Base-by-base conservation (phyloP, 495 filamentous ascomycete genomes). In the Xylaria venustula region DNA sequence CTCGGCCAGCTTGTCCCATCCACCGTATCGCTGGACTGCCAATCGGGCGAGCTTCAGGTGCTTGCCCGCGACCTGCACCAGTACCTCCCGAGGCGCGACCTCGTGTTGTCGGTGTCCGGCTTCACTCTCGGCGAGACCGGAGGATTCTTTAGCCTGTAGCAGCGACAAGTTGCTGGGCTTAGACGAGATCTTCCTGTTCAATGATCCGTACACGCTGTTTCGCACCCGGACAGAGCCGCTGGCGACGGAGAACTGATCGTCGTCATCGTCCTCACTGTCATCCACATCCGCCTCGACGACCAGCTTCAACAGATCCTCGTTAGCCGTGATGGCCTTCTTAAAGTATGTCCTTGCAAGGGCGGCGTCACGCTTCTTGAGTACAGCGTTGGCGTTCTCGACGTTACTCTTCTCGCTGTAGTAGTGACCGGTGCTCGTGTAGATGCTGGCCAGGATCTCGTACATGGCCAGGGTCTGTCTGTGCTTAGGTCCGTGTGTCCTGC, bases 401-500 rank as follows among this genome's bases (percentile, higher is more conserved):
- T 80, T 66, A 2, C 75, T 71, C 4, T 72, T 73, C 0, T 81
- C 77, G 17, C 79, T 74, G 26, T 76, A 67, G 66, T 81, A 67
- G 37, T 79, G 75, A 0, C 72, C 74, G 1, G 76, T 76, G 8
- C 72, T 74, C 7, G 80, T 83, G 66, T 77, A 82, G 7, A 84
- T 70, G 1, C 71, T 72, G 0, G 79, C 79, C 1, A 84, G 78
- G 6, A 83, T 67, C 55, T 78, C 76, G 48, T 72, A 80, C 73
- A 82, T 77, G 15, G 81, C 74, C 19, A 83, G 64, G 0, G 81
- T 81, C 9, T 78, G 72, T 4, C 66, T 69, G 60, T 84, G 77
- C 3, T 73, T 74, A 28, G 75, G 75, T 4, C 80, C 80, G 73
- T 78, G 81, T 1, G 80, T 80, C 46, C 82, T 78, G n/a, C 79